A percentile compares a stretch with the other conserved stretches of the same genome.
Evolutionary conservation across 805 yeast genomes (phyloP).

Genomic region (Myxozyma mucilagina): DNA sequence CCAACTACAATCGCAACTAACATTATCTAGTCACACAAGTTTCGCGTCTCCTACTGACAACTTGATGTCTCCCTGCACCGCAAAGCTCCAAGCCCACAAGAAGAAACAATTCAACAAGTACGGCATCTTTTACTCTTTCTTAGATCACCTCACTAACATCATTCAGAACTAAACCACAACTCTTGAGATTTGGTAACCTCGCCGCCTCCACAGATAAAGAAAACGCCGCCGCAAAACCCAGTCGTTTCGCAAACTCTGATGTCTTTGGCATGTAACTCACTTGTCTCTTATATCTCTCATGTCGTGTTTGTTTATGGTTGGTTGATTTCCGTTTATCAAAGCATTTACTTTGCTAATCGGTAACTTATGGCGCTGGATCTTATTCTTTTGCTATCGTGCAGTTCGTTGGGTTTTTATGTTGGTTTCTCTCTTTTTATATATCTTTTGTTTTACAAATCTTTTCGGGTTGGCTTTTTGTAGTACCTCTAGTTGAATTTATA

Average conservation of each 20-base stretch:
- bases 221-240: conserved; percentile 9
- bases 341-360: neutral
- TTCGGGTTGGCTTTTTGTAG: neutral
- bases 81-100: conserved; percentile 54
- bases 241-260: conserved; percentile 4
- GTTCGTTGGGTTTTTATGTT: neutral
- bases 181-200: conserved; percentile 19
- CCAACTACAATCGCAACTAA: neutral
- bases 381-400: neutral
- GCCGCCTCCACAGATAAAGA: conserved; percentile 11
- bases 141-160: neutral
- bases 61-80: conserved; percentile 59
- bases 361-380: conserved; percentile 2
- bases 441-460: neutral
- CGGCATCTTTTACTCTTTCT: conserved; percentile 27
- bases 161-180: conserved; percentile 29
- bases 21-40: conserved; percentile 27
- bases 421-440: neutral
- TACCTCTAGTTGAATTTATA: neutral
- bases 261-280: conserved; percentile 4
- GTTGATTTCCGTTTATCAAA: neutral
- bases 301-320: neutral
- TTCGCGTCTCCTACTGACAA: conserved; percentile 60
- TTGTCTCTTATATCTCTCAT: neutral
- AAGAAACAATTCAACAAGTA: conserved; percentile 45